These are phyloP conservation scores for Xylariaceae sp. DNA, from an alignment of 2,329 filamentous ascomycete species.

Conservation along the genomic window DNA sequence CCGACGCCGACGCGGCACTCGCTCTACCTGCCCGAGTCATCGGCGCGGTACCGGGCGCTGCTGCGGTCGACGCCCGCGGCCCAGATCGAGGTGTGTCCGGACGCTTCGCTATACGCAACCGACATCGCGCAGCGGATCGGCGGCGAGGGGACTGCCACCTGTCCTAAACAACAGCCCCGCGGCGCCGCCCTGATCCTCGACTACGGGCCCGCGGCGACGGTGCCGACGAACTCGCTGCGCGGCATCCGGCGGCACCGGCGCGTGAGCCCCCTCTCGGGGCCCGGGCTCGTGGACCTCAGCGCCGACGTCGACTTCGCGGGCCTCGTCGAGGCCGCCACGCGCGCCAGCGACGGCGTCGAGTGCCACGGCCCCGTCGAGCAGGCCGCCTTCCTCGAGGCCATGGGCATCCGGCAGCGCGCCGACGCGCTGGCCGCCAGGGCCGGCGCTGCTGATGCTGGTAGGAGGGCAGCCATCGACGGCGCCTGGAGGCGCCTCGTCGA, in stretches of 20 bases:
- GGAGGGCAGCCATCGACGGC: constrained; percentile 65
- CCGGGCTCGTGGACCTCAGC: constrained; percentile 84
- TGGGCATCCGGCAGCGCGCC: constrained; percentile 83
- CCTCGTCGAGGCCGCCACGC: constrained; percentile 78
- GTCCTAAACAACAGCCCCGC: constrained; percentile 63
- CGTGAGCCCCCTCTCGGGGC: constrained; percentile 77
- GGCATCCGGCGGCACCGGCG: constrained; percentile 79
- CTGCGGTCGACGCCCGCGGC: constrained; percentile 70
- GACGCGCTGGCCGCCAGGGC: constrained; percentile 62
- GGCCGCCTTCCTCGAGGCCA: constrained; percentile 72
- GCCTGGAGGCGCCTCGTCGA: constrained; percentile 87
- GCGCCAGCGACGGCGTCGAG: constrained; percentile 78
- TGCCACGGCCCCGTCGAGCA: constrained; percentile 92
- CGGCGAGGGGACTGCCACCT: constrained; percentile 45
- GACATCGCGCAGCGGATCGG: constrained; percentile 88
- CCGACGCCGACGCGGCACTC: constrained; percentile 78
- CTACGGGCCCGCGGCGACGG: constrained; percentile 78
- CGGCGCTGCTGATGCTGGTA: constrained; percentile 47
- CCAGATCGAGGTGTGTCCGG: constrained; percentile 87
- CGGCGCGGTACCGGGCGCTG: constrained; percentile 75
- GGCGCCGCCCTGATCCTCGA: constrained; percentile 95
- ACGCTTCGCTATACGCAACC: constrained; percentile 76
- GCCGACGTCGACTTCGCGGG: constrained; percentile 93
- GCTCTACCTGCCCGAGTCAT: constrained; percentile 81
- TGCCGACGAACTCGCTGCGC: constrained; percentile 87